Base-by-base conservation (phyloP, 176 grass and related monocot species). In the Carex cristatella region DNA sequence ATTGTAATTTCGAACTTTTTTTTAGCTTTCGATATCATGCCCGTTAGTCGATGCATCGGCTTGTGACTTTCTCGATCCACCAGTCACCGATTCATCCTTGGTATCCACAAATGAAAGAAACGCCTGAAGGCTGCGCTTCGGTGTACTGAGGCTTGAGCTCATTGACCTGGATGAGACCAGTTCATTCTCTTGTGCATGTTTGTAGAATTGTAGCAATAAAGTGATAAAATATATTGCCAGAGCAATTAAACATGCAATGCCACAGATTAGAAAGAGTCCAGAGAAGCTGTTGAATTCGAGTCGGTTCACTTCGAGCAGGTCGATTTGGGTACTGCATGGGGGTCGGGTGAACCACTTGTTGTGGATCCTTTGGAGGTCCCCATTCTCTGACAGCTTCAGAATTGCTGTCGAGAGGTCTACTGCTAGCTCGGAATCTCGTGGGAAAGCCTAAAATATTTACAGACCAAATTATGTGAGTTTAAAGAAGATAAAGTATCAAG, bases 361-460 rank as follows among this genome's bases (percentile, higher is more conserved):
- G 56, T 87, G 84, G 82, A 94, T 97, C 68, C 88, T 77, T 72
- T 94, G 92, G 11, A 97, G 94, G 81, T 97, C 92, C 16, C 94
- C 94, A 62, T 86, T 97, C 86, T 97, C 94, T 68, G 94, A 94
- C 73, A 97, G 87, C 67, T 62, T 18, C 88, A 97, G 92, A 86
- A 97, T 94, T 19, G 92, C 85, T 60, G 94, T 94, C 55, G 92
- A 97, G 42, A 97, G 74, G 86, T 97, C 94, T 40, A 92, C 76
- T 6, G 90, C 87, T 78, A 97, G 84, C 70, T 73, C 84, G 18
- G 94, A 97, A 69, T 92, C 94, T 9, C 90, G 87, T 10, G 88
- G 90, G 74, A 94, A 97, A 51, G 90, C 92, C 92, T 97, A 84
- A n/a, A 82, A 51, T 7, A 67, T 49, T 12, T 70, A 66, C 19